Evolutionary conservation across 768 basidiomycete genomes (phyloP), one percentile per base, ranked within the genome.

Genomic region (Mrakia frigida): DNA sequence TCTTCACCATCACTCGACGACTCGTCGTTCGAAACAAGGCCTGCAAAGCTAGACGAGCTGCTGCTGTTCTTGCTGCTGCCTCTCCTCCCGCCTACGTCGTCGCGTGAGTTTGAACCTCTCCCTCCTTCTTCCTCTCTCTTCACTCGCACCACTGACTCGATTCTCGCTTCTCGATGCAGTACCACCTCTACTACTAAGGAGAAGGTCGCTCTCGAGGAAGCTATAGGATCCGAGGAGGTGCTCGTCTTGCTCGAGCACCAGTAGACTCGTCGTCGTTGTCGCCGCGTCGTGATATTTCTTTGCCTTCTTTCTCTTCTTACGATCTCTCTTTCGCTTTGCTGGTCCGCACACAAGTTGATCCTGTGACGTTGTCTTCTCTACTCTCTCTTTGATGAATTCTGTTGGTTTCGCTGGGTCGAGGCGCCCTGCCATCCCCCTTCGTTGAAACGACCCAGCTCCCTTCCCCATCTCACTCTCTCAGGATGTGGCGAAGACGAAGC

Each of bases 1-100:
- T 68, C 35, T 68, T 68, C 25, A 39, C 35, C 39, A 68, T 68
- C 65, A 41, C 65, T 23, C 65, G 65, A 6, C 39, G 65, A 68
- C 65, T 68, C 21, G 65, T 41, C 10, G 18, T 39, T 7, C 65
- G 65, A 23, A 68, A 68, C 23, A 35, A 39, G 5, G 65, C 65
- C 37, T 68, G 65, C 65, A 35, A 39, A 18, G 65, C 37, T 68
- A 35, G 65, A 39, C 65, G 37, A 68, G 65, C 65, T 13, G 65
- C 65, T 37, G 33, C 28, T 6, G 31, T 33, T 14, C 33, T 39
- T 33, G 65, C 65, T 25, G 43, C 43, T 18, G 18, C 7, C 43
- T 56, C 56, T 13, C 37, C 65, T 11, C 65, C 65, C 21, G 65
- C 65, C 37, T 68, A 68, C 65, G 39, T 25, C 37, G 63, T 13